phyloP scores from a whole-genome alignment of 2,329 filamentous ascomycete genomes.

The Claviceps pazoutovae region DNA sequence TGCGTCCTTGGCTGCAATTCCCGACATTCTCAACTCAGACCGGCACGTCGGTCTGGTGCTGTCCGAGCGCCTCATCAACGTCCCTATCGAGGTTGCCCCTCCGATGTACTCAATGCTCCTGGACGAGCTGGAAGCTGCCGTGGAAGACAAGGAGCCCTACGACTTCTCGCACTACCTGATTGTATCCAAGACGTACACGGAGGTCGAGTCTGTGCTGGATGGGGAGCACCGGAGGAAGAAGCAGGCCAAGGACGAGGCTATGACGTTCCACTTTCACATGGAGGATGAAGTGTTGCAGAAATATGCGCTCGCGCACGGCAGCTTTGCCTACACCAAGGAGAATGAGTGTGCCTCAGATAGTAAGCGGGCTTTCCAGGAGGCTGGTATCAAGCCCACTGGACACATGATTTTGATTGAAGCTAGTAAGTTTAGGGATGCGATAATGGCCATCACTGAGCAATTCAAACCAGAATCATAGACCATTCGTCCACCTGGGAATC shows the following conservation, averaged over 20 bases:
- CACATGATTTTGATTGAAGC: conserved; percentile 80
- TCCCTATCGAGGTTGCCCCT: conserved; percentile 83
- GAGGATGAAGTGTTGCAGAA: conserved; percentile 84
- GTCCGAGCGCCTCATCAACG: conserved; percentile 91
- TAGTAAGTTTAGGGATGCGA: conserved; percentile 57
- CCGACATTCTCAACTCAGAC: conserved; percentile 36
- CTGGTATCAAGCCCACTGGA: conserved; percentile 73
- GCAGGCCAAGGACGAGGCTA: conserved; percentile 45
- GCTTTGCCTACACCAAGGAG: conserved; percentile 67
- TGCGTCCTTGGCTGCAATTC: conserved; percentile 40
- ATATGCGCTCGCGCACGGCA: conserved; percentile 55
- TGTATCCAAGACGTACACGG: conserved; percentile 80
- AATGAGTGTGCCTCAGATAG: conserved; percentile 75
- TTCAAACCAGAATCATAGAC: conserved; percentile 34
- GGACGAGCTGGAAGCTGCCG: conserved; percentile 78
- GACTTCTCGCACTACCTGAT: conserved; percentile 87
- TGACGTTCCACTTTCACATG: conserved; percentile 82
- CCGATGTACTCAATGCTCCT: conserved; percentile 91
- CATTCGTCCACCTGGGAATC: background rate
- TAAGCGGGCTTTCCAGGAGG: conserved; percentile 86
- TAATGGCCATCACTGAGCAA: conserved; percentile 65
- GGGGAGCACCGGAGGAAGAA: conserved; percentile 46
- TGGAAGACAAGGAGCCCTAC: conserved; percentile 86
- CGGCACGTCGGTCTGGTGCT: conserved; percentile 70
- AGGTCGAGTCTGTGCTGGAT: conserved; percentile 71